Evolutionary conservation across 129 eudicot species (phyloP).

Genomic region (Tagetes patula): DNA sequence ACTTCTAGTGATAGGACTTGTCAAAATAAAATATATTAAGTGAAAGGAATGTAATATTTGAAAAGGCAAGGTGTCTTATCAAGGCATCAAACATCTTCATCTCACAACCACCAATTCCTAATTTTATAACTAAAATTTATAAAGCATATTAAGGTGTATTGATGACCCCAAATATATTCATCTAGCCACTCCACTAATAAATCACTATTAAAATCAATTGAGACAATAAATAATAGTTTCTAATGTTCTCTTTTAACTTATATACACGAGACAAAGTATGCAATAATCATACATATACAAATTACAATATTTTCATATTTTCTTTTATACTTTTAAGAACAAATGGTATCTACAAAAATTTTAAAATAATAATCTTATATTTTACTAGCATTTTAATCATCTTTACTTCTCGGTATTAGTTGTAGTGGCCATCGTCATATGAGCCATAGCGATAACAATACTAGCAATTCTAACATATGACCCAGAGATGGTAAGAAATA

Average conservation of each 20-base stretch:
- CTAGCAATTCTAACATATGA: no score
- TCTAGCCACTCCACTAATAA: not conserved
- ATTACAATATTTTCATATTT: no score
- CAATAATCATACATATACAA: no score
- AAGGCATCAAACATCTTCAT: constrained; percentile 28
- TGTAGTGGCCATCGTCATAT: no score
- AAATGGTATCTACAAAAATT: no score
- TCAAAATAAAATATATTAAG: not conserved
- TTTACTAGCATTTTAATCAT: no score
- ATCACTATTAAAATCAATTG: not conserved
- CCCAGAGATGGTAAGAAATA: no score
- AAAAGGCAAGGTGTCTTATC: constrained; percentile 23
- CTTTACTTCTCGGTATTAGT: no score
- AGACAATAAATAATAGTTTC: not conserved
- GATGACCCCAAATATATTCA: constrained; percentile 10
- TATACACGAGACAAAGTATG: no score
- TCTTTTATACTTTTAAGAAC: no score
- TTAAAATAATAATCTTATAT: no score
- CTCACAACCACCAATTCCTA: constrained; percentile 30
- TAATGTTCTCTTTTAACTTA: constrained; percentile 1
- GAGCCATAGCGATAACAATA: no score
- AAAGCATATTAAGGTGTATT: constrained; percentile 3
- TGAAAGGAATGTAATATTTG: constrained; percentile 14
- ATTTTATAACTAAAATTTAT: constrained; percentile 9
- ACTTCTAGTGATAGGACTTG: not conserved